Conservation (phyloP, 148 eudicot species). For the Limonium bicolor region DNA sequence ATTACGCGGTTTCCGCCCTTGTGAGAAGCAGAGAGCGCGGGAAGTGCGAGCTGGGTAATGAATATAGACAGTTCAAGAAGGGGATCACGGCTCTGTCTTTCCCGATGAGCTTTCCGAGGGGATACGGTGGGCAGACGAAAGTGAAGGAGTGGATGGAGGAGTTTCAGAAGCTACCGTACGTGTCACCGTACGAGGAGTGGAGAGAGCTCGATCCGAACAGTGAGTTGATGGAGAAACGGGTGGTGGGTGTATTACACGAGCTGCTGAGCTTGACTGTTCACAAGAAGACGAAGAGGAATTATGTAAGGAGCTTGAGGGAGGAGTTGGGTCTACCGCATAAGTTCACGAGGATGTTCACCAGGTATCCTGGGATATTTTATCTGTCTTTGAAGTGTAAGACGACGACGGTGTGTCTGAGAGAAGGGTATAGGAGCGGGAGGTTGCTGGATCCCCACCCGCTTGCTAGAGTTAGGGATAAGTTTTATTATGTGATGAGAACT, state of each 20-base stretch:
- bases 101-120: constrained; percentile 71
- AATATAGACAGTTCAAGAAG: constrained; percentile 37
- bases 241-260: constrained; percentile 83
- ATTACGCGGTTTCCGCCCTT: constrained; percentile 51
- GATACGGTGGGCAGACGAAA: constrained; percentile 79
- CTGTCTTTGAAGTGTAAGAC: constrained; percentile 94
- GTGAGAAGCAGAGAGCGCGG: constrained; percentile 38
- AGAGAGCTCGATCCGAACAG: constrained; percentile 42
- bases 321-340: constrained; percentile 80
- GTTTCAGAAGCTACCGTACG: constrained; percentile 83
- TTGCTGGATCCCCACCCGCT: constrained; percentile 50
- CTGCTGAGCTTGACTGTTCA: constrained; percentile 73
- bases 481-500: constrained; percentile 74
- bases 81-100: constrained; percentile 50
- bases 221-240: constrained; percentile 53
- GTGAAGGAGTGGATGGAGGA: constrained; percentile 96
- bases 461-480: constrained; percentile 53
- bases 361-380: constrained; percentile 92
- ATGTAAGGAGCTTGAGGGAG: constrained; percentile 61
- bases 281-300: constrained; percentile 88
- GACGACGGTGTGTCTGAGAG: constrained; percentile 65
- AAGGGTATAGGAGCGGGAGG: constrained; percentile 61
- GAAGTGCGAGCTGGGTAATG: constrained; percentile 12
- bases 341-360: constrained; percentile 78
- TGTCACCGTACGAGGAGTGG: constrained; percentile 83